Conservation (phyloP, 495 filamentous ascomycete species). For the Monascus purpureus region DNA sequence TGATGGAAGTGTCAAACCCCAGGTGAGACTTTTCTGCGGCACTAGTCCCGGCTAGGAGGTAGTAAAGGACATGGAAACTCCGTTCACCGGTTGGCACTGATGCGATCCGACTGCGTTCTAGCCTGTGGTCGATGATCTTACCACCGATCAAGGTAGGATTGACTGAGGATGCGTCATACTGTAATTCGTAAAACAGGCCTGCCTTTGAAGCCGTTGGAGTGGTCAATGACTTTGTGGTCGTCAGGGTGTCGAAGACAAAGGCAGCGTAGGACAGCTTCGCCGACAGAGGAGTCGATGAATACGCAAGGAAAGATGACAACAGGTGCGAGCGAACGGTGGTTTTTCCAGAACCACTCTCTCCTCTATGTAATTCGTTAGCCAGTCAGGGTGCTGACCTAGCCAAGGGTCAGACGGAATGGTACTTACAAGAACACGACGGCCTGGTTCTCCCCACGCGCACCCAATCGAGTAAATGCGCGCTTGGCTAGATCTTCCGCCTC, state of each 20-base stretch:
- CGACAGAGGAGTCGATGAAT: slow-evolving; percentile 82
- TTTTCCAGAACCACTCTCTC: slow-evolving; percentile 92
- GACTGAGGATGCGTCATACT: slow-evolving; percentile 78
- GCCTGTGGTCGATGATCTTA: slow-evolving; percentile 82
- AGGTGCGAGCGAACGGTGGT: slow-evolving; percentile 85
- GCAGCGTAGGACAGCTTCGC: slow-evolving; percentile 84
- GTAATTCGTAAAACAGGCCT: slow-evolving; percentile 86
- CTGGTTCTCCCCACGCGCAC: slow-evolving; percentile 82
- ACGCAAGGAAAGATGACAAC: slow-evolving; percentile 67
- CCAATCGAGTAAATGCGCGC: slow-evolving; percentile 72
- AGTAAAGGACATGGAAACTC: slow-evolving; percentile 93
- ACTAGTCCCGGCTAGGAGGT: slow-evolving; percentile 84
- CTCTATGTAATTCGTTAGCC: slow-evolving; percentile 35
- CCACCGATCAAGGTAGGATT: slow-evolving; percentile 79
- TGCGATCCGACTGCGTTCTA: slow-evolving; percentile 82
- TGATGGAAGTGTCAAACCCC: slow-evolving; percentile 52
- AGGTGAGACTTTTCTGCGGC: slow-evolving; percentile 79
- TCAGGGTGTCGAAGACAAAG: slow-evolving; percentile 90
- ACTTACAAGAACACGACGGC: slow-evolving; percentile 83
- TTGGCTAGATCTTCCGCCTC: slow-evolving; percentile 83
- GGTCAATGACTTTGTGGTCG: slow-evolving; percentile 93
- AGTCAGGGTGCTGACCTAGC: neutral
- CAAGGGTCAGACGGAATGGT: neutral
- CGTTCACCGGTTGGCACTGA: slow-evolving; percentile 88
- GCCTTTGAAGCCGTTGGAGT: slow-evolving; percentile 92